Base-by-base conservation (phyloP, 176 grass and related monocot species). In the Ananas comosus region DNA sequence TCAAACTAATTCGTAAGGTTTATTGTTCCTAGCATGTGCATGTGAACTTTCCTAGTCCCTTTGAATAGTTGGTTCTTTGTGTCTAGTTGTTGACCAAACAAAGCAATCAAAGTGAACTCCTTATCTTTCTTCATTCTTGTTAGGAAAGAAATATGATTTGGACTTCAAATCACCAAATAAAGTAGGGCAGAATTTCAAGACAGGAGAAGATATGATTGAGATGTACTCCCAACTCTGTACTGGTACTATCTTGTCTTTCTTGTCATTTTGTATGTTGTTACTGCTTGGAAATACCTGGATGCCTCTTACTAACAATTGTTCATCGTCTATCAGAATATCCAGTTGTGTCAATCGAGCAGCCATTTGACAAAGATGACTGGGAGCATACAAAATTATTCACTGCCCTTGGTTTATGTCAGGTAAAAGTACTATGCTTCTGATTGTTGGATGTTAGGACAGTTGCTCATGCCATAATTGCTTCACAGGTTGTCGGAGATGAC, bases 281-380 rank as follows among this genome's bases (percentile, higher is more conserved):
- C 52, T 57, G 24, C 11, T 13, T 65, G 21, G 57, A 64, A 42
- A 42, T 5, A 42, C 33, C 33, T 42, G 33, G 33, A 48, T 16
- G 23, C 50, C 27, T 42, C 64, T 13, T 28, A 67, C 50, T 59
- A 79, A 51, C 24, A 53, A 47, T 11, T 23, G 11, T 19, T 49
- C 0, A 19, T 78, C 63, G 24, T 83, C 56, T 21, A 65, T 21
- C 72, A 99, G 94, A 99, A 63, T 99, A 91, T 80, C 94, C 94
- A 19, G 67, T 99, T 57, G 78, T 99, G 65, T 99, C 89, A 29
- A 86, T 93, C 72, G 90, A 87, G 51, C 94, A 93, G 69, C 89
- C 94, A 24, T 99, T 99, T 80, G 94, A 91, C 73, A 99, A 99
- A 80, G 87, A 99, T 81, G 94, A 99, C 23, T 99, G 89, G 89